Evolutionary conservation across 352 stramenopile genomes (phyloP), one percentile per base, ranked within the genome.

Genomic region (Globisporangium abappressorium): DNA sequence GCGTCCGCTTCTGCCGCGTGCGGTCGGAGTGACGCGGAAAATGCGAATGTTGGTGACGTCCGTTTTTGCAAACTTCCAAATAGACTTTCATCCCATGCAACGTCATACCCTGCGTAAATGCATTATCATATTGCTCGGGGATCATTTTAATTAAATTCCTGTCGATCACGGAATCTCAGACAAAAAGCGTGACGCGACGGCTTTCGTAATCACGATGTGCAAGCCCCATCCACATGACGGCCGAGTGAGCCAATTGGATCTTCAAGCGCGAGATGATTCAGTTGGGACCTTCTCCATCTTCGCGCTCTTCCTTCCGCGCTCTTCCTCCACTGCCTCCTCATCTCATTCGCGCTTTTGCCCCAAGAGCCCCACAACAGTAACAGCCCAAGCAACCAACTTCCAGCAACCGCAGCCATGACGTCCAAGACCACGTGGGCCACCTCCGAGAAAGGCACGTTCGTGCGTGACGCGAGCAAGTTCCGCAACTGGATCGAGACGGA

Each of bases 381-480:
- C 54, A 60, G 5, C n/a, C 41, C 41, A 49, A 49, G 41, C 15
- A 47, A 60, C 24, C 33, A 33, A 47, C 3, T 33, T 6, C 30
- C 30, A 33, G 30, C 18, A 54, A 12, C 30, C 46, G 49, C 24
- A 59, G 54, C 64, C 57, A 93, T 93, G 85, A 91, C 82, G 56
- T 78, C 73, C 53, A 89, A 84, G 58, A 71, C 53, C 22, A 90
- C 79, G 70, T 93, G 85, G 75, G 75, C 77, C 28, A 89, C 86
- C 41, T 91, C 82, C 15, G 67, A 80, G 55, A 91, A 90, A 70
- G 85, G 85, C 70, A 70, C 75, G 41, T 94, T 94, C 66, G 70
- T 90, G 75, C 85, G 85, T 53, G 84, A 92, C 68, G 36, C 80
- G 4, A 91, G 80, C 69, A 85, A 86, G 69, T 93, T 93, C 76